Evolutionary conservation across 768 basidiomycete species (phyloP), one percentile per base, ranked within the genome.

Genomic region (Mrakia gelida): DNA sequence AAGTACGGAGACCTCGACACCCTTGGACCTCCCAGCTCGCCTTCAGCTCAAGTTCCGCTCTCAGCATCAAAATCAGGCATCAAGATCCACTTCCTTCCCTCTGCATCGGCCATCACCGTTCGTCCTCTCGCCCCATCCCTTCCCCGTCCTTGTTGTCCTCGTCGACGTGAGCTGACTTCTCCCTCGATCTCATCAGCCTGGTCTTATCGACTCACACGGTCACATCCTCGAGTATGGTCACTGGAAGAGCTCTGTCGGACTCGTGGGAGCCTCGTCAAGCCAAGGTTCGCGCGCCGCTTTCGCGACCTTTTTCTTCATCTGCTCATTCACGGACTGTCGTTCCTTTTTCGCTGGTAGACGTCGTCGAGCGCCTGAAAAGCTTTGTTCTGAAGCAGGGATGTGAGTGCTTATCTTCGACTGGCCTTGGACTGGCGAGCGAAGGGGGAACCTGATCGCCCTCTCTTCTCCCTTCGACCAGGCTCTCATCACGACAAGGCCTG

Each of bases 301-400:
- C 26, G 0, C 68, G 23, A 41, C 11, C 41, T 38, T 30, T 23
- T 49, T 41, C 26, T 21, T 0, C 43, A 10, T 21, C 30, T 45
- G 11, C 18, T n/a, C n/a, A 21, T 43, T 26, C 41, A 41, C 32
- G 16, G 49, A 52, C 30, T 68, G n/a, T 80, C 43, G 34, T 21
- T 59, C 56, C 21, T 26, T 62, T 1, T 67, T 9, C 21, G 15
- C 10, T 15, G 41, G 32, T 30, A 92, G 93, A 93, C 72, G 87
- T 93, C 16, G 83, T 92, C 21, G 86, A 88, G 5, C 86, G 87
- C 0, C 85, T 94, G 76, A 80, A 83, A 1, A 90, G 91, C 79
- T 88, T 94, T 75, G 81, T 85, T 6, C 83, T 88, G 89, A 73
- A 89, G 91, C 0, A 89, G 89, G 56, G 82, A 65, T 62, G 62